Base-by-base conservation (phyloP, 257 asterid species). In the Jacaranda copaia region DNA sequence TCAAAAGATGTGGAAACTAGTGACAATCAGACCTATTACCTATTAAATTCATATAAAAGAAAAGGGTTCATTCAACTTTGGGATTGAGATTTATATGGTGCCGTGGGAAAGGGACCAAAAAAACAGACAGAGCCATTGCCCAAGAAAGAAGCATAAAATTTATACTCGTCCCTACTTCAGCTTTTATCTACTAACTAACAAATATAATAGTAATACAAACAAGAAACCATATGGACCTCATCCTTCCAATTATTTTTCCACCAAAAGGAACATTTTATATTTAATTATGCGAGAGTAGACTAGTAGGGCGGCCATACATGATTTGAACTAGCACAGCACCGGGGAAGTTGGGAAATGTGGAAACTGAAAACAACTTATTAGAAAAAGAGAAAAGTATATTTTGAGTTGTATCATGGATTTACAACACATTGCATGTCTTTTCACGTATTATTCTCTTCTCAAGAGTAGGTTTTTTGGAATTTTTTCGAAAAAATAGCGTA, bases 1-100 rank as follows among this genome's bases (percentile, higher is more conserved):
- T 79, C 84, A 80, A 88, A 86, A 83, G 84, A 67, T 42, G 82
- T 61, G 80, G 78, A 70, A 73, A 77, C 56, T 45, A 52, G 89
- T 84, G 89, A 84, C 89, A 84, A 48, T 18, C 71, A 75, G 78
- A 77, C 72, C 66, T 19, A 51, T 48, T 52, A 77, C 72, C 66
- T 19, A 51, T 48, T 52, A 82, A 79, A 82, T 79, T 70, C 71
- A 55, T 42, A 25, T 38, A 65, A 87, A 46, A 64, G 62, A 48
- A n/a, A 9, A 8, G 4, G 2, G 6, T 3, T 49, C 62, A 42
- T 25, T 25, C 32, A 25, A 25, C 32, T 25, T 25, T 25, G 32
- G 32, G 32, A 25, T 25, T 25, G 32, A 25, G 32, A 25, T 25
- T 25, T 25, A 25, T 25, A 25, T 25, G 32, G 32, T 25, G 32